These are phyloP conservation scores for Neonectria magnoliae DNA, from an alignment of 2,329 filamentous ascomycete species.

Conservation along the genomic window DNA sequence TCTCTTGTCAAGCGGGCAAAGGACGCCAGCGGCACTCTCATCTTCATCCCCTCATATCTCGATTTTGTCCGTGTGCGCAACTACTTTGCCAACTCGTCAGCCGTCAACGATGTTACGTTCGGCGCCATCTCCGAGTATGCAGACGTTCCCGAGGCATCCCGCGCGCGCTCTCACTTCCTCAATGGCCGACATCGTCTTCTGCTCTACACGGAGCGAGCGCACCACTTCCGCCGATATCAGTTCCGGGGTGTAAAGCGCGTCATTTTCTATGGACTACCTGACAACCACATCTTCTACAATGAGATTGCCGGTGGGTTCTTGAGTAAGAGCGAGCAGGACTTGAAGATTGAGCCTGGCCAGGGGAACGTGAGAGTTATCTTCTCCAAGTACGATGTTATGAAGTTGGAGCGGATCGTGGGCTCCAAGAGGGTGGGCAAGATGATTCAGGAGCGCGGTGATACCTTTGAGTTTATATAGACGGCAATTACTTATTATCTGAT, in stretches of 20 bases:
- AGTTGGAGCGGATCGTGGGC: conserved; percentile 88
- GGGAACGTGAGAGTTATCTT: conserved; percentile 75
- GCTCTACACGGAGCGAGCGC: conserved; percentile 93
- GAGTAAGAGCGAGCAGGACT: conserved; percentile 65
- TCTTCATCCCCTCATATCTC: conserved; percentile 93
- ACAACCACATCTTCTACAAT: conserved; percentile 84
- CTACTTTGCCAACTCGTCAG: conserved; percentile 79
- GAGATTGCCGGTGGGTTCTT: conserved; percentile 79
- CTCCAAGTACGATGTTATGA: conserved; percentile 88
- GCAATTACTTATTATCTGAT: conserved; percentile 7
- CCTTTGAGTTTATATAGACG: conserved; percentile 88
- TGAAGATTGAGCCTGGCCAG: conserved; percentile 65
- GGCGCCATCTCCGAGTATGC: conserved; percentile 92
- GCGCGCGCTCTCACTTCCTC: conserved; percentile 88
- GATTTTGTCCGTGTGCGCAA: conserved; percentile 96
- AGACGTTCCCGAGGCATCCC: conserved; percentile 78
- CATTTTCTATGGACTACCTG: conserved; percentile 90
- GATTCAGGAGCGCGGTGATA: conserved; percentile 85
- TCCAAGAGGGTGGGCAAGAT: conserved; percentile 83
- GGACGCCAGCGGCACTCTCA: conserved; percentile 74
- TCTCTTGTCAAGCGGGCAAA: conserved; percentile 74
- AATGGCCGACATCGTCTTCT: conserved; percentile 83
- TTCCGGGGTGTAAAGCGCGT: conserved; percentile 83
- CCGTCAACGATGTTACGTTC: conserved; percentile 65
- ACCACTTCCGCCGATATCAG: conserved; percentile 92